Base-by-base conservation (phyloP, 2,329 filamentous ascomycete genomes). In the Sordariomycetes sp. region DNA sequence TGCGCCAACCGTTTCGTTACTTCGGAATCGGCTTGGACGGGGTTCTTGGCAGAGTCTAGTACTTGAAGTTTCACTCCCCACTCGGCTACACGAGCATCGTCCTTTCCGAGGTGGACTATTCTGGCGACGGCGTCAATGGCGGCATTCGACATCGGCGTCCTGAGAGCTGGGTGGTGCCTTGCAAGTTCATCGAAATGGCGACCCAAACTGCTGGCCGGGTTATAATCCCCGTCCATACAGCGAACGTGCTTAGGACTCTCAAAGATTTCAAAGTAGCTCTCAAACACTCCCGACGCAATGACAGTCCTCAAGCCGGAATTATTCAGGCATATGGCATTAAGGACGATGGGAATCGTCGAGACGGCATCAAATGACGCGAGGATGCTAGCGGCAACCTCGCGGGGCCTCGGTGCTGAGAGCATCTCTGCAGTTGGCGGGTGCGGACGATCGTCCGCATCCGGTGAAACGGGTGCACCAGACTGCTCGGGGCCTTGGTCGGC, bases 231-330 rank as follows among this genome's bases (percentile, higher is more conserved):
- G 61, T 89, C 85, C 79, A 99, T 85, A 62, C 87, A 88, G 64
- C 88, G 89, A 59, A 99, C 85, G 71, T 99, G 95, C 18, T 85
- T 81, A 2, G 91, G 86, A 63, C 90, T 97, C 71, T 97, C 90
- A 63, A 99, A 99, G n/a, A 97, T 90, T 68, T 97, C 90, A 63
- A 99, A 88, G 69, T 92, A 97, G 64, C 85, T 89, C 59, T 92
- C 86, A 52, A 99, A 79, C 1, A 90, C 92, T 59, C 84, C 80
- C 0, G 92, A 97, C 0, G 85, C 81, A 59, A 90, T 85, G 65
- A 99, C 95, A 68, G 97, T 80, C 65, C 88, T 88, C 78, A 97
- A 88, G 10, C 94, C 94, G 32, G 83, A 79, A 61, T 89, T 87
- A 65, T 97, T 97, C 59, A 99, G 75, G 64, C 90, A 99, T 57